These are phyloP conservation scores for Cylindrodendrum hubeiense DNA, from an alignment of 2,329 filamentous ascomycete genomes.

Conservation along the genomic window DNA sequence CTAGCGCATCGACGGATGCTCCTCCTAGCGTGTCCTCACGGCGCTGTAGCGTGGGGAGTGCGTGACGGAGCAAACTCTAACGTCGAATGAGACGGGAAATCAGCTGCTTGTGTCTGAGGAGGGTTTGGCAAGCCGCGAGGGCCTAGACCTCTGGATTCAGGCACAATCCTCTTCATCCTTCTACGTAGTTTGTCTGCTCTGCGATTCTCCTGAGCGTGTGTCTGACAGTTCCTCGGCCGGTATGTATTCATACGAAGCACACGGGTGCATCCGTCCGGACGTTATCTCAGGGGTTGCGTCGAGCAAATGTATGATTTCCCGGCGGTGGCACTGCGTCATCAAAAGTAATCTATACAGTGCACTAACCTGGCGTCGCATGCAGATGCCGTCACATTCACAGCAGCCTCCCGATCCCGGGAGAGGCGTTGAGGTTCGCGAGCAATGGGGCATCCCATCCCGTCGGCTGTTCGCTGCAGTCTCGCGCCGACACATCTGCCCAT, in stretches of 20 bases:
- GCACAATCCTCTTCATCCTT: background rate
- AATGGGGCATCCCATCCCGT: conserved; percentile 26
- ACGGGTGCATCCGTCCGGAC: background rate
- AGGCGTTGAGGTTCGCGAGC: conserved; percentile 23
- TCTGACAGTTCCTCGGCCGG: background rate
- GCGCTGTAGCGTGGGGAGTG: conserved; percentile 19
- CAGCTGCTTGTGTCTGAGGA: background rate
- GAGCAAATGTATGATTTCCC: conserved; percentile 1
- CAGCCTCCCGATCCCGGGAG: conserved; percentile 15
- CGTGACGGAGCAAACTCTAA: conserved; percentile 35
- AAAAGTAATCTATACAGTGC: conserved; percentile 8
- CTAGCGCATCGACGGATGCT: conserved; percentile 28
- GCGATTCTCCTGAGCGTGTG: background rate
- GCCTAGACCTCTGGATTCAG: too few relatives aligned
- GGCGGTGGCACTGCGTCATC: conserved; percentile 20
- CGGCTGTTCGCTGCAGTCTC: conserved; percentile 31
- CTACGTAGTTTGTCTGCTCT: too few relatives aligned
- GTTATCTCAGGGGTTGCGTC: background rate
- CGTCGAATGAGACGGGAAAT: conserved; percentile 22
- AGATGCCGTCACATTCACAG: conserved; percentile 16
- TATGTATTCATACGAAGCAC: background rate
- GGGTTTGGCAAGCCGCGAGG: background rate
- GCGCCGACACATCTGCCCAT: conserved; percentile 25
- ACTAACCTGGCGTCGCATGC: conserved; percentile 14
- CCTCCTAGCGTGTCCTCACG: conserved; percentile 26